Evolutionary conservation across 495 filamentous ascomycete genomes (phyloP).

Genomic region (Opeltia flavorubescens): DNA sequence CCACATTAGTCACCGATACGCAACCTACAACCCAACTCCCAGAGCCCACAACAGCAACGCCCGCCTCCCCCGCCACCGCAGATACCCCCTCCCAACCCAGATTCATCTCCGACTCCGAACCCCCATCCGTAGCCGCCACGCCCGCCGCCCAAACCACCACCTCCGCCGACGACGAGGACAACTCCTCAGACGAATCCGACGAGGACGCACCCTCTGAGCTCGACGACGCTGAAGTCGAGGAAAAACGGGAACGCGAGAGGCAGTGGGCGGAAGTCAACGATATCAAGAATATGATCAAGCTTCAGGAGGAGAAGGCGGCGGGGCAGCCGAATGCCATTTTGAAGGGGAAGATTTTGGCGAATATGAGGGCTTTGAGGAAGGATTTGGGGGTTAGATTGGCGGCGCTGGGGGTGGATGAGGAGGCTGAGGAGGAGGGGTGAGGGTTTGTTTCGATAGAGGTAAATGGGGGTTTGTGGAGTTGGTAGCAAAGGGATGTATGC

Average conservation of each 20-base stretch:
- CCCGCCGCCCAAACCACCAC: constrained; percentile 25
- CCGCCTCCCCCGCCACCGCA: constrained; percentile 16
- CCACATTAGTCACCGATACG: constrained; percentile 7
- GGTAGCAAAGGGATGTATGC: no score
- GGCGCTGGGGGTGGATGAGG: constrained; percentile 30
- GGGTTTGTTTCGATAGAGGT: no score
- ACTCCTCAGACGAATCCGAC: constrained; percentile 29
- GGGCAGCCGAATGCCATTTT: constrained; percentile 30
- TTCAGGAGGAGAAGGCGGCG: constrained; percentile 30
- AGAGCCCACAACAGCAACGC: constrained; percentile 5
- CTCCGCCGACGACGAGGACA: constrained; percentile 21
- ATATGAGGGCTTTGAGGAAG: constrained; percentile 32
- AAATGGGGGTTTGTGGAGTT: no score
- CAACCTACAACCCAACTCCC: constrained; percentile 2
- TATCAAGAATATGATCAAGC: constrained; percentile 31
- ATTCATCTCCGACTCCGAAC: constrained; percentile 9
- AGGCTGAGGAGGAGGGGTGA: no score
- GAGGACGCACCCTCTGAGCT: constrained; percentile 45
- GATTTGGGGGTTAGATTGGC: constrained; percentile 36
- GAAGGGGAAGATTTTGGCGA: constrained; percentile 34
- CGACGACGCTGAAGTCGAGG: constrained; percentile 38
- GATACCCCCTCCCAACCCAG: constrained; percentile 19
- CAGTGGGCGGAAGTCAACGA: constrained; percentile 36
- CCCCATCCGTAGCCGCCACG: constrained; percentile 12
- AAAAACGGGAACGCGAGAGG: constrained; percentile 32